Evolutionary conservation across 1,284 basidiomycete genomes (phyloP).

Genomic region (Austroboletus niveus): DNA sequence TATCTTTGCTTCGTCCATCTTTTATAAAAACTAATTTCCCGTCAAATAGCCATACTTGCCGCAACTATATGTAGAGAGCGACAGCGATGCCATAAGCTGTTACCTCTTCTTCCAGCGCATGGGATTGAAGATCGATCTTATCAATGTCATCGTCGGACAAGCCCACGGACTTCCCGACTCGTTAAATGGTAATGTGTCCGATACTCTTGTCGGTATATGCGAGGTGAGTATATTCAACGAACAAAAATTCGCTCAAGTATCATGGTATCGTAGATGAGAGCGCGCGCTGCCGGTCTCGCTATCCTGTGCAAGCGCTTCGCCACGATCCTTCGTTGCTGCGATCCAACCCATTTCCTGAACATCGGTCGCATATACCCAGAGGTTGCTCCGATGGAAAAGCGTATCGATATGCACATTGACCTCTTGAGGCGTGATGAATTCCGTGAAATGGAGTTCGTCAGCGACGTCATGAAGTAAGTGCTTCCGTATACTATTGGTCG

Average conservation of each 20-base stretch:
- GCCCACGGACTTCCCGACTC: conserved; percentile 81
- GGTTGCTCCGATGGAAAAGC: conserved; percentile 84
- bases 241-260: not conserved
- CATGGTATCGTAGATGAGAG: conserved; percentile 59
- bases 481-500: not conserved
- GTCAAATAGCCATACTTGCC: conserved; percentile 74
- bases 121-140: conserved; percentile 80
- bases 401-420: conserved; percentile 89
- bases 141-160: conserved; percentile 79
- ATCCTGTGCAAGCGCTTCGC: conserved; percentile 87
- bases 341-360: conserved; percentile 80
- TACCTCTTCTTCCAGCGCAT: conserved; percentile 91
- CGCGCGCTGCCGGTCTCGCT: conserved; percentile 75
- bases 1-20: not conserved
- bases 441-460: conserved; percentile 88
- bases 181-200: conserved; percentile 76
- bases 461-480: conserved; percentile 80
- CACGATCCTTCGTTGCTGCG: conserved; percentile 73
- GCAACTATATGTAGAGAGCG: conserved; percentile 80
- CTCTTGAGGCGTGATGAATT: conserved; percentile 85
- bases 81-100: conserved; percentile 82
- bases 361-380: conserved; percentile 85
- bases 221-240: conserved; percentile 53
- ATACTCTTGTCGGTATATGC: conserved; percentile 84
- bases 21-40: not conserved